These are phyloP conservation scores for Mycena citricolor DNA, from an alignment of 1,284 basidiomycete species.

Conservation along the genomic window DNA sequence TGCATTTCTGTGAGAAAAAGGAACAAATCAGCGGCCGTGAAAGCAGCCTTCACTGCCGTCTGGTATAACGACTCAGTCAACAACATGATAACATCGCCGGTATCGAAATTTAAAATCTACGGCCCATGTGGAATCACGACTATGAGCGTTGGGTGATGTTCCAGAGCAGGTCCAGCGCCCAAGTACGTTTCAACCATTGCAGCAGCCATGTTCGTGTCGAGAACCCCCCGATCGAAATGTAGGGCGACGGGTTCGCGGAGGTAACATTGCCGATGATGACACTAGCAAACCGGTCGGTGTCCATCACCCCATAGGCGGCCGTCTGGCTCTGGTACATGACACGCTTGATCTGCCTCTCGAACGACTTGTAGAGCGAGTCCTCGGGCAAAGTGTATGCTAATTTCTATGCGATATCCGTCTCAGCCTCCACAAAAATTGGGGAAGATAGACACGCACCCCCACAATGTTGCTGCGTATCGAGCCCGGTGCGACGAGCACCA, in stretches of 20 bases:
- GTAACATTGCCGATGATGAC: slow-evolving; percentile 17
- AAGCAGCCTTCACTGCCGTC: too few relatives aligned
- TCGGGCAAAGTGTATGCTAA: slow-evolving; percentile 16
- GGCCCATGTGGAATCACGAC: too few relatives aligned
- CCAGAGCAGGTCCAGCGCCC: slow-evolving; percentile 12
- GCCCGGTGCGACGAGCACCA: slow-evolving; percentile 63
- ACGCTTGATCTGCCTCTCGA: slow-evolving; percentile 18
- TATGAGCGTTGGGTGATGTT: slow-evolving; percentile 1
- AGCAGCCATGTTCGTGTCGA: slow-evolving; percentile 8
- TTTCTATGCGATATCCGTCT: too few relatives aligned
- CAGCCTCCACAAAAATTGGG: too few relatives aligned
- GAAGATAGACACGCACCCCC: slow-evolving; percentile 20
- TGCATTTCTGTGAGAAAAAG: too few relatives aligned
- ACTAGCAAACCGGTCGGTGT: slow-evolving; percentile 21
- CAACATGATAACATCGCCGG: too few relatives aligned
- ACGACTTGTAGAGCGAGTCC: slow-evolving; percentile 15
- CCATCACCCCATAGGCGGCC: slow-evolving; percentile 22
- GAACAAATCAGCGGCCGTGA: too few relatives aligned
- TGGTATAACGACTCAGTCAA: too few relatives aligned
- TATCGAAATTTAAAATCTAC: too few relatives aligned
- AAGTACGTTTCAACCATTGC: slow-evolving; percentile 13
- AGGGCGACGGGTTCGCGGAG: slow-evolving; percentile 19
- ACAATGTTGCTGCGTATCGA: slow-evolving; percentile 56
- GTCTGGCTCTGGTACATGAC: slow-evolving; percentile 22
- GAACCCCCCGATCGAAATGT: slow-evolving; percentile 21